phyloP scores from a whole-genome alignment of 805 yeast genomes.

The Ogataea wickerhamii region DNA sequence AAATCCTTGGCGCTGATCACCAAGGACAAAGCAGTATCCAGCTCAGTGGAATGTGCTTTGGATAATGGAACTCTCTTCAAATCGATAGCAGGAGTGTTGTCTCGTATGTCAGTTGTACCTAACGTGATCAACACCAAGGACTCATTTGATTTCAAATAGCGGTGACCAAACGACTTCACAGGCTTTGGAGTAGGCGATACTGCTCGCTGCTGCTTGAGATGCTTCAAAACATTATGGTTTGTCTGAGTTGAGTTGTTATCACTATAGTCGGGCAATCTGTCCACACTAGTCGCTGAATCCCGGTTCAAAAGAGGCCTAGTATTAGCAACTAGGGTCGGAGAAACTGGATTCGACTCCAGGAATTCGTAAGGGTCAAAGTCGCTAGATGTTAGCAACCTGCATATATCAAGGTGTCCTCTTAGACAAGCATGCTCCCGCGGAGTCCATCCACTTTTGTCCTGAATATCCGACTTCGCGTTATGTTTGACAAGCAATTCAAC shows the following conservation, averaged over 20 bases:
- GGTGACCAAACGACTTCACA: slow-evolving; percentile 82
- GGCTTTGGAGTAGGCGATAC: slow-evolving; percentile 42
- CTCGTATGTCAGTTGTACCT: slow-evolving; percentile 81
- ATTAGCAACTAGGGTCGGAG: slow-evolving; percentile 31
- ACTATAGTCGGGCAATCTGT: slow-evolving; percentile 23
- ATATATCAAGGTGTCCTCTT: slow-evolving; percentile 76
- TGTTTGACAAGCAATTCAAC: slow-evolving; percentile 50
- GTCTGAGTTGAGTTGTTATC: slow-evolving; percentile 6
- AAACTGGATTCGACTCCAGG: slow-evolving; percentile 15
- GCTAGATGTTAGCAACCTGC: slow-evolving; percentile 55
- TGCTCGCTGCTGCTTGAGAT: slow-evolving; percentile 19
- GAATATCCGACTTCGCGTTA: slow-evolving; percentile 51
- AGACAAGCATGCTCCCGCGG: slow-evolving; percentile 96
- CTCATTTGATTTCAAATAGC: slow-evolving; percentile 60
- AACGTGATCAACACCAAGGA: slow-evolving; percentile 74
- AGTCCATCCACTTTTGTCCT: slow-evolving; percentile 90
- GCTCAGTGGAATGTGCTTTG: slow-evolving; percentile 72
- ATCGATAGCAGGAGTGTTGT: slow-evolving; percentile 53
- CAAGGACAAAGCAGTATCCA: slow-evolving; percentile 83
- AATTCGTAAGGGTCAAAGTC: slow-evolving; percentile 36
- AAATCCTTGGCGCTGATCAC: slow-evolving; percentile 46
- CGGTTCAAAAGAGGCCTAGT: slow-evolving; percentile 31
- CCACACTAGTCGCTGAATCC: slow-evolving; percentile 24
- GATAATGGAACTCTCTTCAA: slow-evolving; percentile 73
- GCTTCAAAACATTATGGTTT: slow-evolving; percentile 19